Conservation (phyloP, 176 grass and related monocot genomes). For the Canna indica region DNA sequence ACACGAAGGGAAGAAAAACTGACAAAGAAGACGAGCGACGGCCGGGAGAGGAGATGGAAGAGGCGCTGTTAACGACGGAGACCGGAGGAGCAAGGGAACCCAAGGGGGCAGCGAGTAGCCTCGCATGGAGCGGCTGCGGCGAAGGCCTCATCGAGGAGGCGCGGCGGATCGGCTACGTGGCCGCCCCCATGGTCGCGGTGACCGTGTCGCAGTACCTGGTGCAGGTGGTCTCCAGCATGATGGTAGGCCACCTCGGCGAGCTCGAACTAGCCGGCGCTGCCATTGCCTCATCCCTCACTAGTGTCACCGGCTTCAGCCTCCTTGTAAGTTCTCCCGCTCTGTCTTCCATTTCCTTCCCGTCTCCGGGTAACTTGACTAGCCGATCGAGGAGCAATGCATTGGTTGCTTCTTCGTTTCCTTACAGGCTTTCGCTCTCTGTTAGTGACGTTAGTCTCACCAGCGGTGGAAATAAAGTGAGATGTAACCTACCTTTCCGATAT, state of each 20-base stretch:
- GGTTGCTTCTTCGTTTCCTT: not conserved
- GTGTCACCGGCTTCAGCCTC: constrained; percentile 14
- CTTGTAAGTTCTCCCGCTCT: not conserved
- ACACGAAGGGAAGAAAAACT: too few relatives aligned
- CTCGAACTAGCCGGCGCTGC: constrained; percentile 15
- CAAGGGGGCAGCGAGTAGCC: not conserved
- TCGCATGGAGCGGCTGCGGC: not conserved
- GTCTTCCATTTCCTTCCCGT: not conserved
- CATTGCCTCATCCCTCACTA: constrained; percentile 24
- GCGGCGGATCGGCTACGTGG: constrained; percentile 30
- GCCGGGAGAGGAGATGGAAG: not conserved
- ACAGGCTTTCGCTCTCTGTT: too few relatives aligned
- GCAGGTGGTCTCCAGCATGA: constrained; percentile 17
- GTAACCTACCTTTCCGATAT: too few relatives aligned
- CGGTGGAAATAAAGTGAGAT: too few relatives aligned
- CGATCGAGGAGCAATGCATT: too few relatives aligned
- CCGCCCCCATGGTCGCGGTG: constrained; percentile 47
- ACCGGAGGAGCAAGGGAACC: not conserved
- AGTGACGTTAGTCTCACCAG: too few relatives aligned
- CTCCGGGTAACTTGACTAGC: too few relatives aligned
- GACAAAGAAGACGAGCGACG: too few relatives aligned
- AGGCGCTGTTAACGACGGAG: not conserved
- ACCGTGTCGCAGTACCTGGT: constrained; percentile 40
- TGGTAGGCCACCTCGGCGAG: constrained; percentile 20
- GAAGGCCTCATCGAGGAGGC: constrained; percentile 19